Base-by-base conservation (phyloP, 805 yeast species). In the Lipomyces starkeyi region DNA sequence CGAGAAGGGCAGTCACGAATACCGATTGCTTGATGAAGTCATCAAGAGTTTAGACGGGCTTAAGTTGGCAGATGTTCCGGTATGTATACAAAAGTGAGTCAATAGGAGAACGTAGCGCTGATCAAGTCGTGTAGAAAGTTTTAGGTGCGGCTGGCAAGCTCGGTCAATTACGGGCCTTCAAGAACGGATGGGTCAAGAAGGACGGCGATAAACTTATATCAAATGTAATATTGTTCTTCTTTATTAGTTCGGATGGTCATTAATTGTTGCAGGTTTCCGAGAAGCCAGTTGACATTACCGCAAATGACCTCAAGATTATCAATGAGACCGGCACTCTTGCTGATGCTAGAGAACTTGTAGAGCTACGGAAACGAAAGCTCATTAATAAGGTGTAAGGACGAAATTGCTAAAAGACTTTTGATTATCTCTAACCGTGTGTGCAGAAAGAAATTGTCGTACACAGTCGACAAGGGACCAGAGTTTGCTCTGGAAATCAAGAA, bases 131-230 rank as follows among this genome's bases (percentile, higher is more conserved):
- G 47, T 75, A 75, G 61, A 78, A 87, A 65, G 85, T 89, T 72
- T 83, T 94, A 80, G 98, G 98, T 65, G 82, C 87, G 62, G 87
- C 87, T 68, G 98, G 98, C 71, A 88, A 89, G 74, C 85, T 94
- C 72, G 99, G 99, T 71, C 99, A 95, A 82, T 97, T 97, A 74
- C 88, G 93, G 76, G 99, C 98, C 20, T 96, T 95, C 86, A 94
- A 93, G 80, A 93, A 93, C 79, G 96, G 97, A 55, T 95, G 99
- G 99, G 88, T 95, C 75, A 82, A 86, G 71, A 95, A 96, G 79
- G 91, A 89, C 67, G 96, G 94, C 66, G 97, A 91, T 74, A 87
- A 84, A 75, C 85, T 94, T 74, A 86, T 91, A 61, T 83, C 88
- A 40, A 80, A 83, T 60, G 82, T 64, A 53, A 35, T 71, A 35